Percentiles rank a stretch among this genome's conserved stretches.
Conservation (phyloP, 148 eudicot species). For the Nepenthes mirabilis region DNA sequence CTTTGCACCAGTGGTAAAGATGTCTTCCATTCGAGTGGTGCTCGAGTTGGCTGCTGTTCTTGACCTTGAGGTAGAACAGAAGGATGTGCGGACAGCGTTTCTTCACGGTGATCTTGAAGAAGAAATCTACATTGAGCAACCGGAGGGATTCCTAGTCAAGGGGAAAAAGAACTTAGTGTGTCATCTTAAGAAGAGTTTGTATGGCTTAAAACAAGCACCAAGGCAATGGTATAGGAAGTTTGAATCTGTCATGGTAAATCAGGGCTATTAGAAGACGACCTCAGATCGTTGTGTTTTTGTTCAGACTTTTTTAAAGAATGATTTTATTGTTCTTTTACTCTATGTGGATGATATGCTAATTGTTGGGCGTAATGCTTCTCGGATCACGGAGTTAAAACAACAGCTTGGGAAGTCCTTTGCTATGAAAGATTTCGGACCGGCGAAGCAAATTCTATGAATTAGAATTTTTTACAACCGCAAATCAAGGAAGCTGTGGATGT, state of each 20-base stretch:
- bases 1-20: too few species aligned
- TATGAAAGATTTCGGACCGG: constrained; percentile 6
- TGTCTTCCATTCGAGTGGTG: too few species aligned
- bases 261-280: background rate
- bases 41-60: too few species aligned
- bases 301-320: background rate
- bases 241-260: background rate
- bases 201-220: too few species aligned
- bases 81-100: too few species aligned
- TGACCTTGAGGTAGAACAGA: too few species aligned
- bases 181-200: too few species aligned
- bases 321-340: constrained; percentile 1
- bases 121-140: too few species aligned
- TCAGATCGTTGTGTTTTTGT: constrained; percentile 1
- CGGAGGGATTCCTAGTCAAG: too few species aligned
- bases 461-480: constrained; percentile 1
- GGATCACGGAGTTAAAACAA: too few species aligned
- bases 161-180: too few species aligned
- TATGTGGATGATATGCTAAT: constrained; percentile 13
- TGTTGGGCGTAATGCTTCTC: constrained; percentile 3
- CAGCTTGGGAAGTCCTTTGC: constrained; percentile 6
- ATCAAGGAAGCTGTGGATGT: constrained; percentile 6
- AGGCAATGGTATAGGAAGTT: constrained; percentile 6
- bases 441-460: constrained; percentile 7
- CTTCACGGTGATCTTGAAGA: too few species aligned